phyloP scores from a whole-genome alignment of 176 grass and related monocot species.

The Oryza longistaminata region DNA sequence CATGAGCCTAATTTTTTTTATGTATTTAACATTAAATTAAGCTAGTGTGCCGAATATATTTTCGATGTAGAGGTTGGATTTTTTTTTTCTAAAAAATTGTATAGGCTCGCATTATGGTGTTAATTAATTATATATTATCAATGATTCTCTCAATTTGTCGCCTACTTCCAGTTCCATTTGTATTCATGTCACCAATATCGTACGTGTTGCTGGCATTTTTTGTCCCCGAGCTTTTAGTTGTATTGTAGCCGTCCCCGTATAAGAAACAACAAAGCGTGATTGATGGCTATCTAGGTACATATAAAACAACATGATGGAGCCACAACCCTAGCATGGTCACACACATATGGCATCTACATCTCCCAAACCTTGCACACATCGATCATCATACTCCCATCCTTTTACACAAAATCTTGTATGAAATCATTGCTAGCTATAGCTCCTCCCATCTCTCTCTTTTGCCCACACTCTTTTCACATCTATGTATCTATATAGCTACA shows the following conservation, averaged over 20 bases:
- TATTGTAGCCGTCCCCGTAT: not conserved
- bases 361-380: conserved; percentile 40
- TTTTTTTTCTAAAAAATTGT: too few relatives aligned
- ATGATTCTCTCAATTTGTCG: too few relatives aligned
- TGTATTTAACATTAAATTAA: too few relatives aligned
- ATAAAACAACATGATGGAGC: conserved; percentile 43
- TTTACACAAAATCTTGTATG: conserved; percentile 47
- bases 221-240: not conserved
- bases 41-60: too few relatives aligned
- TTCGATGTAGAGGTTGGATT: too few relatives aligned
- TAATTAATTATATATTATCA: too few relatives aligned
- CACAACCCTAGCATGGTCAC: conserved; percentile 39
- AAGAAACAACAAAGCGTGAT: not conserved
- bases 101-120: too few relatives aligned
- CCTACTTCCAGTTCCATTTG: not conserved
- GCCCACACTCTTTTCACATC: conserved; percentile 2
- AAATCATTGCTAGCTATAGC: conserved; percentile 43
- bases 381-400: conserved; percentile 41
- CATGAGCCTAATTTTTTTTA: too few relatives aligned
- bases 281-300: conserved; percentile 22
- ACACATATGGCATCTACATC: conserved; percentile 31
- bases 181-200: not conserved
- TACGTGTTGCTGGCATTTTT: not conserved
- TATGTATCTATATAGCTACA: conserved; percentile 25
- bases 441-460: not conserved